A percentile compares a stretch with the other conserved stretches of the same genome.
phyloP scores from a whole-genome alignment of 2,329 filamentous ascomycete species.

The Phoma sp. region DNA sequence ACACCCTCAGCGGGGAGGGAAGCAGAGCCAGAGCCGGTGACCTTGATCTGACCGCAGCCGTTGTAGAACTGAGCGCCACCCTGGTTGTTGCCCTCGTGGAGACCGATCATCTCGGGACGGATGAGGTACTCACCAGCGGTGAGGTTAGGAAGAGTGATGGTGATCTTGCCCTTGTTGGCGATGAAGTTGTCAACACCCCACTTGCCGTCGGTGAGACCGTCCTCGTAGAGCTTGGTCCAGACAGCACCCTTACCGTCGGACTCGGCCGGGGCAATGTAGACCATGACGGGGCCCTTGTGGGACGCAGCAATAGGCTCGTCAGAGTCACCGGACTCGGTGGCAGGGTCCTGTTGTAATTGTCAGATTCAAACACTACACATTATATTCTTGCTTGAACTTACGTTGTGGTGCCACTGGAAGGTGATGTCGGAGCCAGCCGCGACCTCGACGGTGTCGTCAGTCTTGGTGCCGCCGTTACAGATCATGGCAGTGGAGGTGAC shows the following conservation, averaged over 20 bases:
- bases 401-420: slow-evolving; percentile 61
- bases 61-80: slow-evolving; percentile 54
- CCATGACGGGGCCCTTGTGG: slow-evolving; percentile 61
- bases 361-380: not conserved
- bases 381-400: slow-evolving; percentile 11
- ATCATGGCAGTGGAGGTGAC: slow-evolving; percentile 44
- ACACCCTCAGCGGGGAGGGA: slow-evolving; percentile 45
- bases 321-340: slow-evolving; percentile 24
- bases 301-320: slow-evolving; percentile 62
- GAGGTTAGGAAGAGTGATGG: slow-evolving; percentile 48
- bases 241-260: slow-evolving; percentile 56
- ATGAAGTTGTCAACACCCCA: slow-evolving; percentile 52
- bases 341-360: not conserved
- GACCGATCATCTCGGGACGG: slow-evolving; percentile 53
- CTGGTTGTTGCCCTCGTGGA: slow-evolving; percentile 46
- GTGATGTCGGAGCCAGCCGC: slow-evolving; percentile 55
- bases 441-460: slow-evolving; percentile 53
- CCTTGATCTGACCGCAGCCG: slow-evolving; percentile 51
- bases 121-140: slow-evolving; percentile 50
- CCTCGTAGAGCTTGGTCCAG: slow-evolving; percentile 57
- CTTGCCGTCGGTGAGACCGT: slow-evolving; percentile 40
- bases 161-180: slow-evolving; percentile 48
- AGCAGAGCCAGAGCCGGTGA: slow-evolving; percentile 38
- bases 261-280: slow-evolving; percentile 55
- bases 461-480: slow-evolving; percentile 44